Evolutionary conservation across 2,329 filamentous ascomycete species (phyloP).

Genomic region (Penicillium sp.): DNA sequence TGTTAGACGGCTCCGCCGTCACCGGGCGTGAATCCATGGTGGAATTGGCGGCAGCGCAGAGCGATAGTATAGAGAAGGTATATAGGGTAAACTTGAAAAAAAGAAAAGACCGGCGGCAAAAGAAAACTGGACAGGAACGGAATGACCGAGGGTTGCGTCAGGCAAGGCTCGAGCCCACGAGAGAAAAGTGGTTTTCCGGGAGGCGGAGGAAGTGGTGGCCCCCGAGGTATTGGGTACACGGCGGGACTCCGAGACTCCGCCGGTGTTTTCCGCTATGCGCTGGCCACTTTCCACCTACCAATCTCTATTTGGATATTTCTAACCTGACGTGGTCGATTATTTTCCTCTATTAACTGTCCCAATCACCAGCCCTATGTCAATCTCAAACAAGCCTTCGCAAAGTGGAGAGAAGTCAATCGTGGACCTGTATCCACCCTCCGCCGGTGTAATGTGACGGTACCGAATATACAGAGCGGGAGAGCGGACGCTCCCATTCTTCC

Average conservation of each 20-base stretch:
- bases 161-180: neutral
- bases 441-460: neutral
- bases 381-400: constrained; percentile 17
- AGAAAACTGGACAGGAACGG: neutral
- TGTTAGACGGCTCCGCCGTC: constrained; percentile 37
- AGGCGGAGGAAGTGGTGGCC: neutral
- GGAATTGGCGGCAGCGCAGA: neutral
- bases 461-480: neutral
- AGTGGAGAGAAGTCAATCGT: constrained; percentile 9
- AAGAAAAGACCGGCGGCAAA: neutral
- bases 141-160: neutral
- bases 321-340: too few relatives aligned
- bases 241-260: constrained; percentile 24
- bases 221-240: constrained; percentile 5
- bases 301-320: too few relatives aligned
- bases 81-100: neutral
- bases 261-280: constrained; percentile 15
- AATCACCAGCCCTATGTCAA: too few relatives aligned
- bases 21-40: constrained; percentile 33
- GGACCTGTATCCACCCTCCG: constrained; percentile 4
- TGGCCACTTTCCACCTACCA: too few relatives aligned
- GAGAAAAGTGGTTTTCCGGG: too few relatives aligned
- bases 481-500: neutral
- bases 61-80: neutral
- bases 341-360: too few relatives aligned